Evolutionary conservation across 176 grass and related monocot species (phyloP), one percentile per base, ranked within the genome.

Genomic region (Luzula sylvatica): DNA sequence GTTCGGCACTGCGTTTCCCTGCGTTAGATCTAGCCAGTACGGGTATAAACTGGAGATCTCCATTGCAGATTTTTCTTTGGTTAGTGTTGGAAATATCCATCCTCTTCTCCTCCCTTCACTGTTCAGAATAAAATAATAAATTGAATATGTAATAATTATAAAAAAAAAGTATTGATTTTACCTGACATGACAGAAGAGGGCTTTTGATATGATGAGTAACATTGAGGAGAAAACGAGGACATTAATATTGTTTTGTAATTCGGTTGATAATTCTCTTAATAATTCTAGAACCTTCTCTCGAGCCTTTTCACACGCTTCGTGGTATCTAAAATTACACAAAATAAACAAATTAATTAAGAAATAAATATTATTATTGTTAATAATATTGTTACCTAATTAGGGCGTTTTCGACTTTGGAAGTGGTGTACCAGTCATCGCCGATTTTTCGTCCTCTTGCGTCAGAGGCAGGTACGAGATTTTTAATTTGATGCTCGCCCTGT

Each of bases 391-490:
- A 95, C 89, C 89, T 88, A 76, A 46, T 72, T 70, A 95, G 66
- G 63, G 83, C 89, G 69, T 62, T 52, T 16, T 95, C 89, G 69
- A 95, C 67, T 69, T 95, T 88, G 35, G 15, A 53, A 11, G 89
- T 88, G 29, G 89, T 88, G 68, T 73, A 95, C 89, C 89, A 95
- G 66, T 95, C 89, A 48, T 95, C 89, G 40, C 89, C 89, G 53
- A 88, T 79, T 50, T 81, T 95, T 75, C 89, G 87, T 51, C 83
- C 89, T 82, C 84, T 95, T 46, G 83, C 83, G 75, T 95, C 89
- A 64, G 65, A 81, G 23, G 89, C 80, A 65, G 72, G 70, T 40
- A 57, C 78, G 48, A 95, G 73, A 66, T 88, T 76, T 75, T 88
- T 95, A 68, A 95, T 95, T 73, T 95, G 83, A 56, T 82, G 61